Conservation (phyloP, 1,284 basidiomycete genomes). For the Inonotus hispidus region DNA sequence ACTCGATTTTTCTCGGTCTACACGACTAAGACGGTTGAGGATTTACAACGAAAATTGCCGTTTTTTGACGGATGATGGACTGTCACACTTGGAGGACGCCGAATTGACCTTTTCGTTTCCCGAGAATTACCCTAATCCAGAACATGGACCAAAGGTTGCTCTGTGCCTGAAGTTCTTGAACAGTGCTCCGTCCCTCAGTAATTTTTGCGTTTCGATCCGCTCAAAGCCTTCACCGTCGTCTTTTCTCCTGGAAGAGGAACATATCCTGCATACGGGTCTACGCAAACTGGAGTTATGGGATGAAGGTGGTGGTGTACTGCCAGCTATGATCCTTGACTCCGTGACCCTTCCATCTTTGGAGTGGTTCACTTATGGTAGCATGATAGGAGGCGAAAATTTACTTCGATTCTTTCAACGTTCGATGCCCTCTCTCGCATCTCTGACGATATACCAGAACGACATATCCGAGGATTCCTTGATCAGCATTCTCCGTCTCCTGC, state of each 20-base stretch:
- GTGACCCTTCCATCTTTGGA: not conserved
- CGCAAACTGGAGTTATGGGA: not conserved
- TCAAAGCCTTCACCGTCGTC: not conserved
- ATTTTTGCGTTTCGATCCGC: not conserved
- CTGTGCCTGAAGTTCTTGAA: not conserved
- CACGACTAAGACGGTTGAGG: not conserved
- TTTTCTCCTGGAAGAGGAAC: not conserved
- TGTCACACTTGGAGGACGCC: not conserved
- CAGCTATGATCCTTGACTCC: not conserved
- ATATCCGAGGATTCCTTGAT: not conserved
- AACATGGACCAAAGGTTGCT: too few species aligned
- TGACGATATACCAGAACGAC: not conserved
- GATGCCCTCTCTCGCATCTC: not conserved
- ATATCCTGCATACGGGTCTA: not conserved
- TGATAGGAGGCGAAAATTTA: not conserved
- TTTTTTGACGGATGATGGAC: not conserved
- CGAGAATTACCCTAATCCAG: too few species aligned
- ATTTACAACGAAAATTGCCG: not conserved
- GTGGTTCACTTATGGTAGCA: not conserved
- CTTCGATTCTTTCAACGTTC: not conserved
- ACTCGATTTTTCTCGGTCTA: not conserved
- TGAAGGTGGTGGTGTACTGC: not conserved
- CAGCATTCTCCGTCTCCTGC: not conserved
- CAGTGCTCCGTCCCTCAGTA: not conserved
- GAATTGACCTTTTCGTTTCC: too few species aligned